These are phyloP conservation scores for Tuber indicum DNA, from an alignment of 495 filamentous ascomycete genomes.

Conservation along the genomic window DNA sequence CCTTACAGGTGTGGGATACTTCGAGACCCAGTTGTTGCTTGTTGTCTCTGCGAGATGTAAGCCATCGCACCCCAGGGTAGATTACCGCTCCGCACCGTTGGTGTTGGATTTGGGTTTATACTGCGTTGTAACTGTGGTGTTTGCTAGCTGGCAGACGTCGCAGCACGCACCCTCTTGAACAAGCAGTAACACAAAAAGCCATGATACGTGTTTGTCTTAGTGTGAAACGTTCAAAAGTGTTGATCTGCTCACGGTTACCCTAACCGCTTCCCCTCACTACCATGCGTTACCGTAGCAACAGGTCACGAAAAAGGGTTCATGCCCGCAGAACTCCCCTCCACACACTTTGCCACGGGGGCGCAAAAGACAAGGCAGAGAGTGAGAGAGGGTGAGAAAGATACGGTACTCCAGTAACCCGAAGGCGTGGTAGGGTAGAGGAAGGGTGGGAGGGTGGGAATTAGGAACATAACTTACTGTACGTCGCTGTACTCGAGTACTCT, in stretches of 20 bases:
- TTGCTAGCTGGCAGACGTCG: neutral
- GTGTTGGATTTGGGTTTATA: neutral
- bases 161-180: neutral
- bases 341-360: neutral
- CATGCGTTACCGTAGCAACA: neutral
- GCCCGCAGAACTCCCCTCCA: neutral
- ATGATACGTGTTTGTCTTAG: neutral
- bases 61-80: neutral
- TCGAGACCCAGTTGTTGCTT: neutral
- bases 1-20: neutral
- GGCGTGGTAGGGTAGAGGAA: neutral
- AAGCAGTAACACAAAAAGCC: neutral
- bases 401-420: neutral
- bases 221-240: slow-evolving; percentile 4
- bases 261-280: neutral
- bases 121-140: neutral
- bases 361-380: neutral
- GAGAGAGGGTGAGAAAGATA: neutral
- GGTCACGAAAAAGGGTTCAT: neutral
- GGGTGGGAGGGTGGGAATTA: neutral
- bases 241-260: neutral
- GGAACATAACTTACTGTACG: neutral
- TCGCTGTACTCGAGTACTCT: neutral
- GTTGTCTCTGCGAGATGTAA: neutral
- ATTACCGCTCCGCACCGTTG: neutral